These are phyloP conservation scores for Pleoardoris graminearum DNA, from an alignment of 2,329 filamentous ascomycete genomes.

Conservation along the genomic window DNA sequence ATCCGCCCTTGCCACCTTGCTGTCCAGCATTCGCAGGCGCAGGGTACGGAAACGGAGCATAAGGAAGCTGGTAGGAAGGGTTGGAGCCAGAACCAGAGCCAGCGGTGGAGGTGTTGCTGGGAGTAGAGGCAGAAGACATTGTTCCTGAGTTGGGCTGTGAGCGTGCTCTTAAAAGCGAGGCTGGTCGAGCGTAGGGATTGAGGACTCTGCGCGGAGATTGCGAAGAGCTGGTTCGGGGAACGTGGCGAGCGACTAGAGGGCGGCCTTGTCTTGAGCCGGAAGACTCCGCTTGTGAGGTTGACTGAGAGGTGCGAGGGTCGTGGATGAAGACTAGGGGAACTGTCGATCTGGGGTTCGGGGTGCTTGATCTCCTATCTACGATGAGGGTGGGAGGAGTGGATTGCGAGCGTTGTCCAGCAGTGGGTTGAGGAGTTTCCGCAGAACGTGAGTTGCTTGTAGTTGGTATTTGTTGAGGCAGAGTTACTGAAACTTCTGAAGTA, in stretches of 20 bases:
- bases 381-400: constrained; percentile 8
- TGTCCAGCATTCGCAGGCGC: constrained; percentile 35
- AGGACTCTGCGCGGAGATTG: constrained; percentile 16
- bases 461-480: constrained; percentile 12
- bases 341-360: constrained; percentile 7
- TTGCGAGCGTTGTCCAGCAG: constrained; percentile 20
- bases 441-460: constrained; percentile 13
- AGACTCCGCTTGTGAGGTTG: constrained; percentile 12
- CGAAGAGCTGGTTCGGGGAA: constrained; percentile 13
- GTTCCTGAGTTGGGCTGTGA: constrained; percentile 22
- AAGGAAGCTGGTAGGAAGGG: constrained; percentile 38
- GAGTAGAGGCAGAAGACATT: constrained; percentile 43
- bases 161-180: constrained; percentile 11
- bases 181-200: constrained; percentile 20
- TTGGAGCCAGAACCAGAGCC: constrained; percentile 34
- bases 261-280: constrained; percentile 18
- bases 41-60: constrained; percentile 44
- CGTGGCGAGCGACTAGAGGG: constrained; percentile 14
- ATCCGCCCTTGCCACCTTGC: constrained; percentile 18
- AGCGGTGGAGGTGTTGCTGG: constrained; percentile 36
- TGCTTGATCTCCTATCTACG: not conserved
- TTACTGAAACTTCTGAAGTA: constrained; percentile 14
- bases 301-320: constrained; percentile 12
- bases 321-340: constrained; percentile 26
- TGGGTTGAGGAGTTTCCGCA: constrained; percentile 28